Conservation (phyloP, 352 stramenopile genomes). For the Phytophthora ohioensis region DNA sequence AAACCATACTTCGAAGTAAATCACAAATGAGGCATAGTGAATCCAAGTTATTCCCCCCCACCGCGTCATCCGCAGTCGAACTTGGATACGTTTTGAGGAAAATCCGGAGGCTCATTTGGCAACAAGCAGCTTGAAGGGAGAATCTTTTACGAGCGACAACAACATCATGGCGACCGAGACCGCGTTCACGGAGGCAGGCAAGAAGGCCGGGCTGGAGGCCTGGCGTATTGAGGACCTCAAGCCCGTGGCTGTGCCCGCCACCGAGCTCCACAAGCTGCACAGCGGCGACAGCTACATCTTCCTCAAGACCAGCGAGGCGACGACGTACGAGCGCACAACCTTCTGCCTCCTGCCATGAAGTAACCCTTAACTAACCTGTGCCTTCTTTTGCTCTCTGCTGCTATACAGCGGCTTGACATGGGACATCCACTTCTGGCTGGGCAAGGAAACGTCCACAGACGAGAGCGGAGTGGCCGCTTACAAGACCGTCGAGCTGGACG, state of each 20-base stretch:
- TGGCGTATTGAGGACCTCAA: slow-evolving; percentile 89
- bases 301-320: slow-evolving; percentile 80
- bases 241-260: slow-evolving; percentile 58
- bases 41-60: slow-evolving; percentile 12
- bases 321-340: slow-evolving; percentile 44
- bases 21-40: slow-evolving; percentile 36
- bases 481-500: slow-evolving; percentile 97
- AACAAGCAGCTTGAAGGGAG: slow-evolving; percentile 38
- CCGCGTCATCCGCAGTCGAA: slow-evolving; percentile 7
- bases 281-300: slow-evolving; percentile 98
- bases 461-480: slow-evolving; percentile 96
- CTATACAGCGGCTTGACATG: slow-evolving; percentile 66
- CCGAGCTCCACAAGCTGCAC: slow-evolving; percentile 91
- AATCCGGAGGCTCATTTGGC: slow-evolving; percentile 35
- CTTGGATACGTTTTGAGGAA: slow-evolving; percentile 31
- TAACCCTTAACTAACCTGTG: neutral
- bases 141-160: slow-evolving; percentile 23
- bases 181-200: slow-evolving; percentile 65
- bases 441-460: slow-evolving; percentile 91
- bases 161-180: slow-evolving; percentile 66
- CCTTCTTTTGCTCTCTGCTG: neutral
- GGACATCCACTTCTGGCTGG: slow-evolving; percentile 98
- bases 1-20: slow-evolving; percentile 14
- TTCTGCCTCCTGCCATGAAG: neutral
- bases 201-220: slow-evolving; percentile 73